Evolutionary conservation across 768 basidiomycete genomes (phyloP).

Genomic region (Mycena olivaceomarginata): DNA sequence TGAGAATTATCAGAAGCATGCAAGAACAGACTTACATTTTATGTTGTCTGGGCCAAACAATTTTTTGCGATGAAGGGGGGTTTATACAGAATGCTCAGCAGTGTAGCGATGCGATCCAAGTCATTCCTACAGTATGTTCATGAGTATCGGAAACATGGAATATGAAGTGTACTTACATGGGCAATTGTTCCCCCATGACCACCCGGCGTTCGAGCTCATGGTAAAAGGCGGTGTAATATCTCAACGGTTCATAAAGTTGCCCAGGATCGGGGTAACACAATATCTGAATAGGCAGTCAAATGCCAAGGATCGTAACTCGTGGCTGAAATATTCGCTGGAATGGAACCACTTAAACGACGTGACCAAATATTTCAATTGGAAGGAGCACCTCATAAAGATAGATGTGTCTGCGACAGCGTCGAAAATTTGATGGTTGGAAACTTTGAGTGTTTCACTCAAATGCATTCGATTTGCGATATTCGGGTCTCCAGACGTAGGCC

Average conservation of each 20-base stretch:
- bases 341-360: too few species aligned
- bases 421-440: neutral
- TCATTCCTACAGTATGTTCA: neutral
- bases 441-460: neutral
- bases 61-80: too few species aligned
- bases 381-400: conserved; percentile 17
- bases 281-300: neutral
- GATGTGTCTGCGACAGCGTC: conserved; percentile 20
- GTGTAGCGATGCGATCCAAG: neutral
- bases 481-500: neutral
- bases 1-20: too few species aligned
- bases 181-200: too few species aligned
- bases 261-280: neutral
- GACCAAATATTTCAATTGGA: neutral
- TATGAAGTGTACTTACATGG: too few species aligned
- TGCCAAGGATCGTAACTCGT: conserved; percentile 6
- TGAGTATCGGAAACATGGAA: too few species aligned
- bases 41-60: too few species aligned
- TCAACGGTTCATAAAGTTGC: neutral
- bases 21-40: too few species aligned
- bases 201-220: neutral
- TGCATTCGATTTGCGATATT: conserved; percentile 12
- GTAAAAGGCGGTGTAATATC: neutral
- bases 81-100: too few species aligned
- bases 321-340: neutral